These are phyloP conservation scores for Podospora appendiculata DNA, from an alignment of 495 filamentous ascomycete species.

Conservation along the genomic window DNA sequence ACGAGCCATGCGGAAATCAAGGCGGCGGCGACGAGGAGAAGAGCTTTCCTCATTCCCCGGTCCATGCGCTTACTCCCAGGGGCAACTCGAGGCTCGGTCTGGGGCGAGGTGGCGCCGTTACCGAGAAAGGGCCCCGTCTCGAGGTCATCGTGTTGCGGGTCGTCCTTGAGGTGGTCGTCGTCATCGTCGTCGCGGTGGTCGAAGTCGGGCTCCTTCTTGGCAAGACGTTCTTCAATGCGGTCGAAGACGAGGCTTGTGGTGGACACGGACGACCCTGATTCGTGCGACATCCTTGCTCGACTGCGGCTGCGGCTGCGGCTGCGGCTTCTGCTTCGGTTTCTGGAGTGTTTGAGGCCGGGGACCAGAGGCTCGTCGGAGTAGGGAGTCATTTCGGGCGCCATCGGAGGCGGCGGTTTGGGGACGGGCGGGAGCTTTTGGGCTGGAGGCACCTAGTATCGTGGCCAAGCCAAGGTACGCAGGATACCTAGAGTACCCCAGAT, in stretches of 20 bases:
- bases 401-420: not conserved
- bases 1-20: constrained; percentile 73
- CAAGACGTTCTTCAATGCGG: constrained; percentile 48
- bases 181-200: constrained; percentile 35
- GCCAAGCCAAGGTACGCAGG: too few relatives aligned
- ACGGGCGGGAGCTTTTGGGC: not conserved
- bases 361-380: constrained; percentile 8
- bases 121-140: constrained; percentile 40
- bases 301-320: constrained; percentile 6
- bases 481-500: too few relatives aligned
- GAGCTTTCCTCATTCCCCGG: constrained; percentile 51
- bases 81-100: constrained; percentile 3
- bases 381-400: not conserved
- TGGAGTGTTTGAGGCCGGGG: not conserved
- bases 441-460: not conserved
- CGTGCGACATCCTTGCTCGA: constrained; percentile 35
- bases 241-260: constrained; percentile 76
- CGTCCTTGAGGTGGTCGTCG: constrained; percentile 38
- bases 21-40: constrained; percentile 61
- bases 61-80: constrained; percentile 40
- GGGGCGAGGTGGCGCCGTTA: constrained; percentile 4
- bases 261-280: constrained; percentile 61
- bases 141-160: constrained; percentile 29
- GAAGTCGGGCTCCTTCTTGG: constrained; percentile 21
- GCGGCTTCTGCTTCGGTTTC: constrained; percentile 88